These are phyloP conservation scores for Crataegus laevigata DNA, from an alignment of 306 rosid species.

Conservation along the genomic window DNA sequence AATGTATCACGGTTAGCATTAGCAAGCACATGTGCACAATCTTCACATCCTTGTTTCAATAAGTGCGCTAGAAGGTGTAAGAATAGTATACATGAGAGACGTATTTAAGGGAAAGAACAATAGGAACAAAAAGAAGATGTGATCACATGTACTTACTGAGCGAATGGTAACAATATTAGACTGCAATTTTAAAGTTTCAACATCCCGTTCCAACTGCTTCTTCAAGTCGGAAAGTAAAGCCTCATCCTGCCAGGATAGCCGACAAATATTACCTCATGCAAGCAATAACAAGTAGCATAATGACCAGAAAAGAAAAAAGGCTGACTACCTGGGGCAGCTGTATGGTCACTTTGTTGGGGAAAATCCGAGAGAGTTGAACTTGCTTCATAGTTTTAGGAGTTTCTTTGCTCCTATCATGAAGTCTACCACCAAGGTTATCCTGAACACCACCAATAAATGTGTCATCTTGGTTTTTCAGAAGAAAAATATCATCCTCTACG, in stretches of 20 bases:
- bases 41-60: not conserved
- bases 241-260: constrained; percentile 52
- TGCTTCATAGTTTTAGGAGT: constrained; percentile 75
- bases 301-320: not conserved
- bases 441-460: constrained; percentile 23
- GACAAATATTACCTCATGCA: not conserved
- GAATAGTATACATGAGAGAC: not conserved
- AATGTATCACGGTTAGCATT: not conserved
- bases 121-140: not conserved
- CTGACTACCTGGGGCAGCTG: constrained; percentile 77
- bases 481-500: not conserved
- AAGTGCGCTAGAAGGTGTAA: not conserved
- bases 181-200: constrained; percentile 77
- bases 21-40: not conserved
- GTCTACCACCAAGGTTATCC: constrained; percentile 75
- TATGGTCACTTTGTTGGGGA: constrained; percentile 80
- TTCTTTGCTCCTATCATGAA: constrained; percentile 83
- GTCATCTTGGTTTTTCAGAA: constrained; percentile 2
- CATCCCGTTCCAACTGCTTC: constrained; percentile 73
- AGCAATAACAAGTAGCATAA: constrained; percentile 4
- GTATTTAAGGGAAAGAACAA: not conserved
- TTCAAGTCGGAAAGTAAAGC: constrained; percentile 76
- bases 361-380: constrained; percentile 46
- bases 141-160: constrained; percentile 47
- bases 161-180: constrained; percentile 65